Evolutionary conservation across 129 eudicot genomes (phyloP).

Genomic region (Lactuca sativa): DNA sequence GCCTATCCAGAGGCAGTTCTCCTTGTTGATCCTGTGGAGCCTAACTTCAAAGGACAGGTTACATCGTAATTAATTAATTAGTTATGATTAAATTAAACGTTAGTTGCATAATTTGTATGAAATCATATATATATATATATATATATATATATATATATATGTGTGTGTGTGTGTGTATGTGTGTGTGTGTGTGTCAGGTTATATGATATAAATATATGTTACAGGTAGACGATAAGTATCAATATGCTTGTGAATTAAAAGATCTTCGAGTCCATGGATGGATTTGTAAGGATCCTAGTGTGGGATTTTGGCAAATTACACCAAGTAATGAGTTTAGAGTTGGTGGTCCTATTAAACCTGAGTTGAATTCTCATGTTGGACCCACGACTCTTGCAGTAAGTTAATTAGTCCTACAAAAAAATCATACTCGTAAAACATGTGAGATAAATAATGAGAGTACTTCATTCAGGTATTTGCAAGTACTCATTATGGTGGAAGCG

Average conservation of each 20-base stretch:
- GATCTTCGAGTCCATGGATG: slow-evolving; percentile 43
- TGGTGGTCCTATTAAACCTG: slow-evolving; percentile 84
- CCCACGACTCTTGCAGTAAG: slow-evolving; percentile 90
- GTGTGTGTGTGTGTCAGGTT: no score
- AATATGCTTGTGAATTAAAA: slow-evolving; percentile 44
- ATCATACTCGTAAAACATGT: neutral
- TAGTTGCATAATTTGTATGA: no score
- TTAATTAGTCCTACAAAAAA: neutral
- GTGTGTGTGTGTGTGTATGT: no score
- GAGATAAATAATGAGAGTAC: neutral
- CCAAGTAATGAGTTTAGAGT: slow-evolving; percentile 67
- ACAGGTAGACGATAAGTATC: slow-evolving; percentile 77
- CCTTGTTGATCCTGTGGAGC: slow-evolving; percentile 54
- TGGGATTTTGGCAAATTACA: slow-evolving; percentile 56
- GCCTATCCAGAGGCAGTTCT: slow-evolving; percentile 62
- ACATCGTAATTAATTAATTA: neutral
- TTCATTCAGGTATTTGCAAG: slow-evolving; percentile 58
- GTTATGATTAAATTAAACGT: no score
- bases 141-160: no score
- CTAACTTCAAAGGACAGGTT: slow-evolving; percentile 54
- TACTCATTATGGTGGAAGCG: slow-evolving; percentile 83
- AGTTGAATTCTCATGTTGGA: slow-evolving; percentile 80
- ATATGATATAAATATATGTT: no score
- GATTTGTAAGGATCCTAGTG: slow-evolving; percentile 22
- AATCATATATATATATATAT: no score